These are phyloP conservation scores for Ocimum tenuiflorum DNA, from an alignment of 257 asterid species.

Conservation along the genomic window DNA sequence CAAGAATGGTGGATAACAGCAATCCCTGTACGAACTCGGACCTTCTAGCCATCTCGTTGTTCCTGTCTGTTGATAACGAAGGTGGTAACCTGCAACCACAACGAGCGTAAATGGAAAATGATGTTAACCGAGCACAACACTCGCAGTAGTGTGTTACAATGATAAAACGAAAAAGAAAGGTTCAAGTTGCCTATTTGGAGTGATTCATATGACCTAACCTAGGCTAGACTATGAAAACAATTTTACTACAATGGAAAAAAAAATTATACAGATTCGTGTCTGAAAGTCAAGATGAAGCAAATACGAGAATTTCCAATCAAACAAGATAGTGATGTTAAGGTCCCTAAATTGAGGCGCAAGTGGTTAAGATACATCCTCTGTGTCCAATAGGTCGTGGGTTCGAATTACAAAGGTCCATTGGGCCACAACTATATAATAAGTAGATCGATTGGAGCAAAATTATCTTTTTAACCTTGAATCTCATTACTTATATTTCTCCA, in stretches of 20 bases:
- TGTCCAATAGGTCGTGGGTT: too few relatives aligned
- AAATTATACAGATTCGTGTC: neutral
- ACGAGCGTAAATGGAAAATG: neutral
- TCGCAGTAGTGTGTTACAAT: neutral
- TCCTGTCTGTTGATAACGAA: conserved; percentile 31
- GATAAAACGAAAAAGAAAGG: neutral
- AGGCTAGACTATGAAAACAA: neutral
- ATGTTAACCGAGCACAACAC: too few relatives aligned
- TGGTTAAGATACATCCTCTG: too few relatives aligned
- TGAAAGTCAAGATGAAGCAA: neutral
- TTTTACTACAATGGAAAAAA: neutral
- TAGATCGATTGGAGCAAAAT: neutral
- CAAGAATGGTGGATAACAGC: conserved; percentile 41
- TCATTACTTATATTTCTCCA: neutral
- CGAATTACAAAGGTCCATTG: too few relatives aligned
- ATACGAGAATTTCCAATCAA: neutral
- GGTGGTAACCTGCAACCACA: conserved; percentile 33
- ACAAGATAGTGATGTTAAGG: too few relatives aligned
- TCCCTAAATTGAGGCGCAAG: too few relatives aligned
- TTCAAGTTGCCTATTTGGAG: neutral
- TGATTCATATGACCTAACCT: too few relatives aligned
- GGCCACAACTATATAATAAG: too few relatives aligned
- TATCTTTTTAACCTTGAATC: neutral
- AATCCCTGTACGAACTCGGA: conserved; percentile 44
- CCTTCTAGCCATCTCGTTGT: conserved; percentile 33